Percentiles rank a stretch among this genome's conserved stretches.
Conservation (phyloP, 345 rosid species). For the Dipteronia dyeriana region DNA sequence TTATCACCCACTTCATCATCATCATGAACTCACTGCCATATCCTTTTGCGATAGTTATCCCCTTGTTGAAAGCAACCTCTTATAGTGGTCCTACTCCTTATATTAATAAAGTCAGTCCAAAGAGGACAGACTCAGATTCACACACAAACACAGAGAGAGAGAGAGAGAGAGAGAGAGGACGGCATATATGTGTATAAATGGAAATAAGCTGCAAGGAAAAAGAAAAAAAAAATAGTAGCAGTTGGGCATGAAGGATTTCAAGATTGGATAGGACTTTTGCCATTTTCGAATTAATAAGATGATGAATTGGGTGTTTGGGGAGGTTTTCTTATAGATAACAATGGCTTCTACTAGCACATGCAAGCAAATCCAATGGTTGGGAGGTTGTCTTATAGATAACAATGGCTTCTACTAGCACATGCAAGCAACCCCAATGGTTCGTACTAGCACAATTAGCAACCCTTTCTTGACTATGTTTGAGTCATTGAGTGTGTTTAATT, state of each 20-base stretch:
- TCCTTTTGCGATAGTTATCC: conserved; percentile 50
- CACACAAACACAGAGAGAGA: conserved; percentile 19
- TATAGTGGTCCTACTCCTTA: conserved; percentile 69
- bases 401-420: no score
- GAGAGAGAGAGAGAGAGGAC: conserved; percentile 22
- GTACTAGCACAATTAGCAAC: background rate
- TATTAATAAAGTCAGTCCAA: conserved; percentile 45
- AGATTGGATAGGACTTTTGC: conserved; percentile 31
- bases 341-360: conserved; percentile 16
- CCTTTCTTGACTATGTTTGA: conserved; percentile 21
- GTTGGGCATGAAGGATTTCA: conserved; percentile 25
- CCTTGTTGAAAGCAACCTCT: conserved; percentile 70
- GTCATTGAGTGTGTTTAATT: no score
- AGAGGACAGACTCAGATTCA: conserved; percentile 33
- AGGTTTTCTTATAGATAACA: conserved; percentile 12
- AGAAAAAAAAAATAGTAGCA: conserved; percentile 24
- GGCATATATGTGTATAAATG: conserved; percentile 82
- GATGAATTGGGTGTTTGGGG: conserved; percentile 23
- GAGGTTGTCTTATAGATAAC: no score
- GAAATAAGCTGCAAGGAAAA: conserved; percentile 48
- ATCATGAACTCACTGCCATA: conserved; percentile 25
- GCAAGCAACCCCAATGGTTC: no score
- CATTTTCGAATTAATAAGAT: conserved; percentile 16
- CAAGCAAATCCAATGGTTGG: no score
- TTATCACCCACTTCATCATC: conserved; percentile 38